Conservation (phyloP, 1,139 yeast species). For the Saccharomyces hybrid region DNA sequence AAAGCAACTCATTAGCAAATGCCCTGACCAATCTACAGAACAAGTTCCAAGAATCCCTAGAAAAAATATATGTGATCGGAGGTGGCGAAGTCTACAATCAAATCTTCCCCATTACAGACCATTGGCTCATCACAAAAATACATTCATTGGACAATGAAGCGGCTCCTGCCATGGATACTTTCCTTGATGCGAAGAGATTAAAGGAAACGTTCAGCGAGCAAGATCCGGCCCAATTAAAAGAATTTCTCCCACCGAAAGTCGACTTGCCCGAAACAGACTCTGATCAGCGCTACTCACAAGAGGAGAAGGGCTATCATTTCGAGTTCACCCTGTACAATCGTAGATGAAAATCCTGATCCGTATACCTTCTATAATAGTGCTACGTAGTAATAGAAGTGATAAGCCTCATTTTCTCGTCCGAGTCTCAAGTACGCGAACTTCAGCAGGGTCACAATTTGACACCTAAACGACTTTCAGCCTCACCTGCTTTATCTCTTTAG, state of each 20-base stretch:
- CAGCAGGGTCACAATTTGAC: background rate
- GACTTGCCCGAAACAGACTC: conserved; percentile 11
- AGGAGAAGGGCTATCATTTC: conserved; percentile 24
- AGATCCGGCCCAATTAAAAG: conserved; percentile 6
- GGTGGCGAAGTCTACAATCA: conserved; percentile 82
- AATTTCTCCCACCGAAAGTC: conserved; percentile 19
- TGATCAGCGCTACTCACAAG: conserved; percentile 3
- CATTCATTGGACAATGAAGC: conserved; percentile 27
- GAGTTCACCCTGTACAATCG: conserved; percentile 20
- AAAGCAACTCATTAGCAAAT: conserved; percentile 2
- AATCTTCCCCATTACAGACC: conserved; percentile 43
- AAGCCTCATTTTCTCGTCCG: background rate
- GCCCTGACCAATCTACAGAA: background rate
- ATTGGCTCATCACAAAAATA: conserved; percentile 71
- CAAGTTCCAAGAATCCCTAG: conserved; percentile 28
- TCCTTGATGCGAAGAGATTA: conserved; percentile 29
- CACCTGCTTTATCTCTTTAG: background rate
- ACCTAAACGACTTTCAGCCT: background rate
- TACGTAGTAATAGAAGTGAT: background rate
- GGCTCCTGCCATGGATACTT: conserved; percentile 58
- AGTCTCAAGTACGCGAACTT: background rate
- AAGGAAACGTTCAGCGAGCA: conserved; percentile 16
- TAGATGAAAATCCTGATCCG: background rate
- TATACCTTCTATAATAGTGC: background rate
- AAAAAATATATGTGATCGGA: conserved; percentile 75